Evolutionary conservation across 352 stramenopile species (phyloP).

Genomic region (Globisporangium orthogonon): DNA sequence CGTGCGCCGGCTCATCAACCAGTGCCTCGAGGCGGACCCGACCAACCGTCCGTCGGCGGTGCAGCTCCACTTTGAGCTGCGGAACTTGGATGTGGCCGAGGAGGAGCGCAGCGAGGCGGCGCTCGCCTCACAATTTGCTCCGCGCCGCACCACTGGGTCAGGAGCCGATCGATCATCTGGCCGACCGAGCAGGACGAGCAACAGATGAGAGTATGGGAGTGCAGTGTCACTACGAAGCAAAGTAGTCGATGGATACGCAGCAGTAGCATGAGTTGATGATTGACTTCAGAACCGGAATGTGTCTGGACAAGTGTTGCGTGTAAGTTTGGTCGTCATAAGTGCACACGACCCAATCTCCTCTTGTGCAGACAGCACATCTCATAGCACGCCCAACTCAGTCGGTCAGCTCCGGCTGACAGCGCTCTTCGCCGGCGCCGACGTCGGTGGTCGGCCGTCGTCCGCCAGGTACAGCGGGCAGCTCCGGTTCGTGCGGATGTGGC

Average conservation of each 20-base stretch:
- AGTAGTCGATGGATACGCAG: not conserved
- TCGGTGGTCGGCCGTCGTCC: not conserved
- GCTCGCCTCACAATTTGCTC: not conserved
- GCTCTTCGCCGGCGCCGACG: not conserved
- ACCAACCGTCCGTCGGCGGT: conserved; percentile 48
- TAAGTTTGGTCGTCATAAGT: no score
- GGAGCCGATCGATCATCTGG: not conserved
- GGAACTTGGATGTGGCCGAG: conserved; percentile 15
- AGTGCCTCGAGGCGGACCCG: conserved; percentile 50
- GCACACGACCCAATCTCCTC: no score
- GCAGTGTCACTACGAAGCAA: not conserved
- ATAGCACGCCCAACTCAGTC: no score
- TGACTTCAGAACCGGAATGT: not conserved
- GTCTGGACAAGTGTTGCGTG: no score
- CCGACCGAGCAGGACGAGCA: not conserved
- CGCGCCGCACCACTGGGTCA: not conserved
- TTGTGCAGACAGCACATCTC: no score
- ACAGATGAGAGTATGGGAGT: not conserved
- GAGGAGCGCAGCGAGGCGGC: conserved; percentile 5
- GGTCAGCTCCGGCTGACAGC: not conserved
- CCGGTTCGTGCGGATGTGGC: not conserved
- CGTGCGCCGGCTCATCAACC: conserved; percentile 36
- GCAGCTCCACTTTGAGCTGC: conserved; percentile 59
- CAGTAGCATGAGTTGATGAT: not conserved
- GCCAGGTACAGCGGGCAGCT: not conserved